phyloP scores from a whole-genome alignment of 495 filamentous ascomycete genomes.

The Xylaria bambusicola region DNA sequence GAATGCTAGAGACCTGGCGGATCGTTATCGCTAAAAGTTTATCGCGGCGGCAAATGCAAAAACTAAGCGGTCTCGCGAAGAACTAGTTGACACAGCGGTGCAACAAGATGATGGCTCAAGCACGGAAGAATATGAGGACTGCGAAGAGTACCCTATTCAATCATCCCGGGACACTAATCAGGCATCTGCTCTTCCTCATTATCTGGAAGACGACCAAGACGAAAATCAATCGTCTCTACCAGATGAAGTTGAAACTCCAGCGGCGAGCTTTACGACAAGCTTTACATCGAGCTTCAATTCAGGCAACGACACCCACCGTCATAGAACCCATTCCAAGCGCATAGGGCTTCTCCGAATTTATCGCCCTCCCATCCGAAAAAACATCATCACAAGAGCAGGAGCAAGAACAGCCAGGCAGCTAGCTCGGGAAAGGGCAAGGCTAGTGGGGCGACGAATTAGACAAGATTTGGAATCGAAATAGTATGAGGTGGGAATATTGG shows the following conservation, averaged over 20 bases:
- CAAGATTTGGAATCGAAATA: too few relatives aligned
- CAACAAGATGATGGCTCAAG: constrained; percentile 3
- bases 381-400: background rate
- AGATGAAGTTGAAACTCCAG: background rate
- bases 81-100: too few relatives aligned
- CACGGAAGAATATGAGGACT: background rate
- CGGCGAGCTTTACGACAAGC: background rate
- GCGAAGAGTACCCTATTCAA: background rate
- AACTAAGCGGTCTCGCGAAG: too few relatives aligned
- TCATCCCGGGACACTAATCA: background rate
- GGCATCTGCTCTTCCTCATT: background rate
- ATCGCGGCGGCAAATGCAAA: constrained; percentile 34
- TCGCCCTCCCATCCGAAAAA: background rate
- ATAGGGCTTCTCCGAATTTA: background rate
- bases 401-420: background rate
- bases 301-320: background rate
- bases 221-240: background rate
- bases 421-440: background rate
- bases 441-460: too few relatives aligned
- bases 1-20: constrained; percentile 38
- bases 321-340: background rate
- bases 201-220: background rate
- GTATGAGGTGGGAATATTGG: too few relatives aligned
- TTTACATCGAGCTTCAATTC: background rate
- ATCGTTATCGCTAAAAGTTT: constrained; percentile 32